Percentiles rank a stretch among this genome's conserved stretches.
Conservation (phyloP, 805 yeast species). For the Sungouiozyma intestinalis region DNA sequence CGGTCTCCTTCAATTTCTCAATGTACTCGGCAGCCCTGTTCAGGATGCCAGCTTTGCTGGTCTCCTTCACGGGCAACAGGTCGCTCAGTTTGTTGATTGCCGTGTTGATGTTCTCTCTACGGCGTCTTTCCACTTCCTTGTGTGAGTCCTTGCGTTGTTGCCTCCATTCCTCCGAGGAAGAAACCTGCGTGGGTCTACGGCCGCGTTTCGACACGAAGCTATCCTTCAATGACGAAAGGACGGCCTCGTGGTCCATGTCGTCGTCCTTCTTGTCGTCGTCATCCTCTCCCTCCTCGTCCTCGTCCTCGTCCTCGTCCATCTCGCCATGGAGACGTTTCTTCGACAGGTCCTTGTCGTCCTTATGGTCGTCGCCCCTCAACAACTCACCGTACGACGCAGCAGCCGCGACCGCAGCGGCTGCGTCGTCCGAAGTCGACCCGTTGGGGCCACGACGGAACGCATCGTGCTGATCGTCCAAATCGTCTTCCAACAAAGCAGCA, state of each 20-base stretch:
- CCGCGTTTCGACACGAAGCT: constrained; percentile 15
- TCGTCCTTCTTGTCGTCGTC: constrained; percentile 8
- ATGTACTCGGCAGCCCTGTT: constrained; percentile 86
- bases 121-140: constrained; percentile 88
- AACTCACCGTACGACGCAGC: constrained; percentile 3
- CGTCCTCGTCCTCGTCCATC: not conserved
- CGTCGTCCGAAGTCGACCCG: constrained; percentile 1
- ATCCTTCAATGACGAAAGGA: not conserved
- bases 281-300: not conserved
- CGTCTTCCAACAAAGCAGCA: constrained; percentile 19
- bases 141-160: constrained; percentile 75
- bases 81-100: constrained; percentile 78
- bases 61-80: constrained; percentile 67
- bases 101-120: constrained; percentile 77
- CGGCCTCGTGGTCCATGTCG: constrained; percentile 4
- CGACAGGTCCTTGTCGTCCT: constrained; percentile 1
- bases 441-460: not conserved
- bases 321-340: constrained; percentile 4
- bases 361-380: constrained; percentile 1
- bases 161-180: constrained; percentile 26
- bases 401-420: constrained; percentile 3
- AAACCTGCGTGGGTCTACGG: constrained; percentile 20
- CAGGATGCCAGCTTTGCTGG: constrained; percentile 80
- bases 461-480: constrained; percentile 7
- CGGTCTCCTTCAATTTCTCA: constrained; percentile 80